These are phyloP conservation scores for Vigna unguiculata DNA, from an alignment of 306 rosid genomes.

Conservation along the genomic window DNA sequence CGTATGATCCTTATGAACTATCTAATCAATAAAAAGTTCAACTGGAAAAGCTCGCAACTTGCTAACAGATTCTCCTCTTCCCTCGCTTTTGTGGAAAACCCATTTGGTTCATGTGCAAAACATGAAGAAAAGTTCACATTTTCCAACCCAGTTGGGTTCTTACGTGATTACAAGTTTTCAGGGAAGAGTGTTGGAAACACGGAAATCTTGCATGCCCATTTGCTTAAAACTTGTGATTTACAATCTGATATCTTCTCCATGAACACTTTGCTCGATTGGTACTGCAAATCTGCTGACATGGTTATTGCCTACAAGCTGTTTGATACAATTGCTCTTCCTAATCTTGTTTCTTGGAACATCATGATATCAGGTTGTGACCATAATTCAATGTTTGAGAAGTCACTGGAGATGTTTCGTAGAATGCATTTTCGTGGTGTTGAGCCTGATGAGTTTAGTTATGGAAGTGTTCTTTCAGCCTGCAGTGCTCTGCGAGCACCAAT, in stretches of 20 bases:
- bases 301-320: constrained; percentile 42
- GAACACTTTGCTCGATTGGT: constrained; percentile 44
- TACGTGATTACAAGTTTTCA: constrained; percentile 51
- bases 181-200: constrained; percentile 37
- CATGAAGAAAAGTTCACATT: constrained; percentile 13
- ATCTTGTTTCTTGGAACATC: constrained; percentile 75
- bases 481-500: constrained; percentile 51
- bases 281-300: constrained; percentile 44
- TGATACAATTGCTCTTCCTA: constrained; percentile 46
- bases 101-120: constrained; percentile 19
- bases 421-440: constrained; percentile 56
- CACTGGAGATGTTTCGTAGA: constrained; percentile 61
- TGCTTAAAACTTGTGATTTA: constrained; percentile 48
- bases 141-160: constrained; percentile 49
- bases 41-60: constrained; percentile 42
- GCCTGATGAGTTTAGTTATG: constrained; percentile 62
- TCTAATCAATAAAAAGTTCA: constrained; percentile 1
- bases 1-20: constrained; percentile 28
- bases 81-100: constrained; percentile 41
- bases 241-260: constrained; percentile 52
- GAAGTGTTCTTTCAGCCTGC: constrained; percentile 75
- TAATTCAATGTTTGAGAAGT: constrained; percentile 48
- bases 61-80: constrained; percentile 54
- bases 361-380: constrained; percentile 69
- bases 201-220: constrained; percentile 59